phyloP scores from a whole-genome alignment of 2,329 filamentous ascomycete genomes.

The Cordyceps pruinosa region DNA sequence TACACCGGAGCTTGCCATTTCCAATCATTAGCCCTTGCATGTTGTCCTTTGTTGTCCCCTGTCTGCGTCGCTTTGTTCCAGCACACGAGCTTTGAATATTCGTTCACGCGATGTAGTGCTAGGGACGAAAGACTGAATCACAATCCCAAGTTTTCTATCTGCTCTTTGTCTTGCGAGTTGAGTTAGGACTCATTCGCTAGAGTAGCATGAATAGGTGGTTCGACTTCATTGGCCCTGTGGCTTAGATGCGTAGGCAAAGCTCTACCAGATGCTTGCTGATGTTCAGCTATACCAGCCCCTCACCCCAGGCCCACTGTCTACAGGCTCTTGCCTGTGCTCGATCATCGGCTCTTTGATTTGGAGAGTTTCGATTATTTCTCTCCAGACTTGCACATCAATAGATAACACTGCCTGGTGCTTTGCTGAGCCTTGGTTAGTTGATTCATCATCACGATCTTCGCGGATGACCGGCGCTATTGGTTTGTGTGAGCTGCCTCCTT shows the following conservation, averaged over 20 bases:
- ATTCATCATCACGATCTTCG: slow-evolving; percentile 41
- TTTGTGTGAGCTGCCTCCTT: slow-evolving; percentile 7
- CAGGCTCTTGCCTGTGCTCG: slow-evolving; percentile 63
- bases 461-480: slow-evolving; percentile 29
- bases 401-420: slow-evolving; percentile 84
- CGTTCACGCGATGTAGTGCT: background rate
- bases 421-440: slow-evolving; percentile 44
- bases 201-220: too few relatives aligned
- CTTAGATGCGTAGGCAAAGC: background rate
- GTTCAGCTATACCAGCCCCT: slow-evolving; percentile 59
- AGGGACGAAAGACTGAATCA: too few relatives aligned
- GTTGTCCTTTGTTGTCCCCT: too few relatives aligned
- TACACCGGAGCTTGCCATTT: too few relatives aligned
- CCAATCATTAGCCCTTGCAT: too few relatives aligned
- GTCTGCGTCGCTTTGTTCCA: too few relatives aligned
- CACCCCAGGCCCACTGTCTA: slow-evolving; percentile 43
- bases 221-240: too few relatives aligned
- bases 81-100: too few relatives aligned
- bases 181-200: too few relatives aligned
- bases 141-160: too few relatives aligned
- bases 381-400: slow-evolving; percentile 80
- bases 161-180: too few relatives aligned
- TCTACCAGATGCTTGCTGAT: background rate
- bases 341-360: slow-evolving; percentile 77
- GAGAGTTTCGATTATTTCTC: slow-evolving; percentile 67